Percentiles rank a stretch among this genome's conserved stretches.
Conservation (phyloP, 1,284 basidiomycete species). For the Microbotryum violaceum region DNA sequence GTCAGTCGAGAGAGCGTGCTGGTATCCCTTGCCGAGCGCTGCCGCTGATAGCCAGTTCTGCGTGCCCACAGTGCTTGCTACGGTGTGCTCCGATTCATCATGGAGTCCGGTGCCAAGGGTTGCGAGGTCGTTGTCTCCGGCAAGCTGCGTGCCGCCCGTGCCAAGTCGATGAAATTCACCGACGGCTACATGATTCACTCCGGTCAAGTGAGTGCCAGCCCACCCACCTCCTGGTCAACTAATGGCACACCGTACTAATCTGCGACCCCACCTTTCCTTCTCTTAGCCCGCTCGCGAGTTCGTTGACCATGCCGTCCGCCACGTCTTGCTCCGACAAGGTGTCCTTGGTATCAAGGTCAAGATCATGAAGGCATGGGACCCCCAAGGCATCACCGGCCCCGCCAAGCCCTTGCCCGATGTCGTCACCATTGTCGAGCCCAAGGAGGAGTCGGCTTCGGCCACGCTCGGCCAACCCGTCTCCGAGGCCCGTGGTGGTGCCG, state of each 20-base stretch:
- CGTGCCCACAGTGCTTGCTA: slow-evolving; percentile 74
- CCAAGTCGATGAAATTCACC: slow-evolving; percentile 99
- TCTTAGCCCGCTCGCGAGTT: slow-evolving; percentile 89
- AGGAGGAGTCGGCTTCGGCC: slow-evolving; percentile 47
- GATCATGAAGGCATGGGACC: slow-evolving; percentile 98
- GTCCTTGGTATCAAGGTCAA: slow-evolving; percentile 99
- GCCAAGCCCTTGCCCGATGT: slow-evolving; percentile 92
- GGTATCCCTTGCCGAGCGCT: background rate
- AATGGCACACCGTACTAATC: background rate
- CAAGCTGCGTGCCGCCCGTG: slow-evolving; percentile 98
- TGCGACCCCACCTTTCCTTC: background rate
- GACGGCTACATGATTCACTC: slow-evolving; percentile 99
- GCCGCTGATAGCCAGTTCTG: background rate
- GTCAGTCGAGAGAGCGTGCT: slow-evolving; percentile 46
- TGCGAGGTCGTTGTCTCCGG: slow-evolving; percentile 99
- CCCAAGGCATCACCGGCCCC: slow-evolving; percentile 79
- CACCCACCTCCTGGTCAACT: background rate
- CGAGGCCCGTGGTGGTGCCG: slow-evolving; percentile 29
- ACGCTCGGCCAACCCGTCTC: slow-evolving; percentile 24
- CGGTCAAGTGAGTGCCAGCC: slow-evolving; percentile 45
- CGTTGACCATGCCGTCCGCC: slow-evolving; percentile 95
- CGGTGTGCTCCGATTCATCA: slow-evolving; percentile 99
- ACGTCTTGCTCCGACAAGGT: slow-evolving; percentile 98
- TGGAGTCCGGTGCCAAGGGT: slow-evolving; percentile 99
- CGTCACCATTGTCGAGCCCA: slow-evolving; percentile 58